Percentiles rank a stretch among this genome's conserved stretches.
Evolutionary conservation across 2,329 filamentous ascomycete species (phyloP).

Genomic region (Thelonectria rubi): DNA sequence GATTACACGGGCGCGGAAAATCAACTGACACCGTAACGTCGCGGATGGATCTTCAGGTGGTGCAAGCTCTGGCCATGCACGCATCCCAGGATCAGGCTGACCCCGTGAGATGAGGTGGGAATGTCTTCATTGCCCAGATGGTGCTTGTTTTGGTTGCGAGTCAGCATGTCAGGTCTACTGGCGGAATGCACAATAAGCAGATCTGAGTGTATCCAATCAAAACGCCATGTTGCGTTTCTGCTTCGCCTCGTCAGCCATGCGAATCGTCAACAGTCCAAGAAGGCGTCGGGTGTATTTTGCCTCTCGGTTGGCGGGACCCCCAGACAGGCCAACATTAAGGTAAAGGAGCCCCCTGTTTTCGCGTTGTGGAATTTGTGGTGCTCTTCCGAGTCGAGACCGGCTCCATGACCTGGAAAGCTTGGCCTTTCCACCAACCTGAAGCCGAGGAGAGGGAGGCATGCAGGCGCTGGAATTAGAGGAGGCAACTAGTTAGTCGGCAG

Average conservation of each 20-base stretch:
- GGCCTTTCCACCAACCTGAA: conserved; percentile 15
- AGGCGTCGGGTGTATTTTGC: not conserved
- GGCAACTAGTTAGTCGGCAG: conserved; percentile 7
- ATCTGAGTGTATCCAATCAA: not conserved
- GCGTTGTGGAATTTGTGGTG: not conserved
- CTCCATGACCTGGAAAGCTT: not conserved
- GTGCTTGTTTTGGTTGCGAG: not conserved
- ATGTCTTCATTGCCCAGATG: not conserved
- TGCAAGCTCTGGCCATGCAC: not conserved
- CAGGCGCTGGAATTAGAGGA: conserved; percentile 10
- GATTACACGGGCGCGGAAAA: not conserved
- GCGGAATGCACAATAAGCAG: not conserved
- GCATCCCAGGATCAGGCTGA: not conserved
- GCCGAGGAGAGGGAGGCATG: conserved; percentile 7
- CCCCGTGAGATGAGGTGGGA: not conserved
- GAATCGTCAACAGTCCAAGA: not conserved
- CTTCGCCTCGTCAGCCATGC: not conserved
- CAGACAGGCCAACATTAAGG: not conserved
- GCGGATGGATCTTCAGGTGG: not conserved
- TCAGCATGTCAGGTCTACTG: not conserved
- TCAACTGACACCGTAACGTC: not conserved
- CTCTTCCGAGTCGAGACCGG: conserved; percentile 9
- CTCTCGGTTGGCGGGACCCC: conserved; percentile 2
- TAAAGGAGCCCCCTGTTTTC: conserved; percentile 1
- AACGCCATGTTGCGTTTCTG: not conserved